These are phyloP conservation scores for Adenanthera pavonina DNA, from an alignment of 306 rosid genomes.

Conservation along the genomic window DNA sequence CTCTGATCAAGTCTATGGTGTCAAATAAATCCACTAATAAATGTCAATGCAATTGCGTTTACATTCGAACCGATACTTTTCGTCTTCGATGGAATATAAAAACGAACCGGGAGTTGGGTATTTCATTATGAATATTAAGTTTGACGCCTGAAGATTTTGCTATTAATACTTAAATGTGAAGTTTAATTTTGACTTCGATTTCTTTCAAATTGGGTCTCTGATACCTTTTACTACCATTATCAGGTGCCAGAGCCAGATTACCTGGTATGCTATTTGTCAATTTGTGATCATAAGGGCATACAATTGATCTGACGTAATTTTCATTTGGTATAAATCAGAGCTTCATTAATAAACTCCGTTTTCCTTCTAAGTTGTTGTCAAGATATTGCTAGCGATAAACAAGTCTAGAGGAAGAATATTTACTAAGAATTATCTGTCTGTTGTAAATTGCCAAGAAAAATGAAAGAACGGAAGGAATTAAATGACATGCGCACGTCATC, in stretches of 20 bases:
- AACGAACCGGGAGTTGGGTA: conserved; percentile 15
- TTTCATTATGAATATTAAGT: background rate
- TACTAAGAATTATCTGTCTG: background rate
- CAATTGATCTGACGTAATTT: conserved; percentile 33
- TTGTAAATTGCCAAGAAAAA: conserved; percentile 1
- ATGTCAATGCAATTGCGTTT: conserved; percentile 14
- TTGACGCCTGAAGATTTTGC: conserved; percentile 11
- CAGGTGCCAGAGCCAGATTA: conserved; percentile 7
- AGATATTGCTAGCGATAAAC: conserved; percentile 21
- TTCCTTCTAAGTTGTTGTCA: conserved; percentile 30
- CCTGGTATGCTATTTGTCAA: conserved; percentile 11
- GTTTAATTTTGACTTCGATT: conserved; percentile 25
- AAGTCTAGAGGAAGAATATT: conserved; percentile 34
- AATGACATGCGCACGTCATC: background rate
- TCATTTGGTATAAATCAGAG: conserved; percentile 10
- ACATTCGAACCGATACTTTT: conserved; percentile 3
- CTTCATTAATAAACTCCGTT: conserved; percentile 12
- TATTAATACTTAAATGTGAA: background rate
- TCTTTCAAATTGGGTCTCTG: conserved; percentile 14
- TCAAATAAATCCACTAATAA: background rate
- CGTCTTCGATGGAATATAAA: background rate
- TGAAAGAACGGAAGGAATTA: background rate
- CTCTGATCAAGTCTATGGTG: background rate
- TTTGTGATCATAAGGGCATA: conserved; percentile 10
- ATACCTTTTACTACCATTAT: background rate